These are phyloP conservation scores for Plicaturopsis crispa DNA, from an alignment of 768 basidiomycete species.

Conservation along the genomic window DNA sequence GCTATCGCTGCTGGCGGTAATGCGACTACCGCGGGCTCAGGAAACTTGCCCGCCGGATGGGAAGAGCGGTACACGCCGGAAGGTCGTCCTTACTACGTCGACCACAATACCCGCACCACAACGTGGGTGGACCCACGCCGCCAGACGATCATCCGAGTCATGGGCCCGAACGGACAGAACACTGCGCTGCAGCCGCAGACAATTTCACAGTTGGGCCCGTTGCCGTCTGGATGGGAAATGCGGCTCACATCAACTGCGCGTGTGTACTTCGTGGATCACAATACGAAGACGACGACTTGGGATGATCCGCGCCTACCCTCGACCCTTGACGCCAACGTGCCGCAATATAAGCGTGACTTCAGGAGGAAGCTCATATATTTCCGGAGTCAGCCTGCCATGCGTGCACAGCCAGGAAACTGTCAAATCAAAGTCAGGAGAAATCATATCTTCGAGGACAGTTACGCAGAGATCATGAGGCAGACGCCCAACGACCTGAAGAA, in stretches of 20 bases:
- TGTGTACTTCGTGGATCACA: slow-evolving; percentile 99
- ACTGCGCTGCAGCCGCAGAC: slow-evolving; percentile 88
- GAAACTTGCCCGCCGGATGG: slow-evolving; percentile 94
- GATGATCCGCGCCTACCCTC: slow-evolving; percentile 97
- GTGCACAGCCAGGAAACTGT: slow-evolving; percentile 97
- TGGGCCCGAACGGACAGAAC: slow-evolving; percentile 90
- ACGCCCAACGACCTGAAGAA: slow-evolving; percentile 98
- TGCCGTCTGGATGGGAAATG: slow-evolving; percentile 99
- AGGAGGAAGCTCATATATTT: slow-evolving; percentile 99
- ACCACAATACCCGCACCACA: slow-evolving; percentile 98
- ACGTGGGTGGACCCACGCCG: slow-evolving; percentile 99
- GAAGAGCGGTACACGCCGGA: slow-evolving; percentile 98
- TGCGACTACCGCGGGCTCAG: slow-evolving; percentile 66
- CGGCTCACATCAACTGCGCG: slow-evolving; percentile 95
- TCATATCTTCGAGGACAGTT: slow-evolving; percentile 98
- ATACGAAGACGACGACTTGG: slow-evolving; percentile 99
- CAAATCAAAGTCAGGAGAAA: slow-evolving; percentile 98
- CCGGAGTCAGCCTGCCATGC: slow-evolving; percentile 96
- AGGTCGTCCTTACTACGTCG: slow-evolving; percentile 97
- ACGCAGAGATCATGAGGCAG: slow-evolving; percentile 99
- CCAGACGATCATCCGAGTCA: slow-evolving; percentile 93
- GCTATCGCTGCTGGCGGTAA: slow-evolving; percentile 45
- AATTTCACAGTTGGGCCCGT: slow-evolving; percentile 91
- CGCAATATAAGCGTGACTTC: slow-evolving; percentile 99
- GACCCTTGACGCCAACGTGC: slow-evolving; percentile 91